phyloP scores from a whole-genome alignment of 148 eudicot genomes.

The Diospyros lotus region DNA sequence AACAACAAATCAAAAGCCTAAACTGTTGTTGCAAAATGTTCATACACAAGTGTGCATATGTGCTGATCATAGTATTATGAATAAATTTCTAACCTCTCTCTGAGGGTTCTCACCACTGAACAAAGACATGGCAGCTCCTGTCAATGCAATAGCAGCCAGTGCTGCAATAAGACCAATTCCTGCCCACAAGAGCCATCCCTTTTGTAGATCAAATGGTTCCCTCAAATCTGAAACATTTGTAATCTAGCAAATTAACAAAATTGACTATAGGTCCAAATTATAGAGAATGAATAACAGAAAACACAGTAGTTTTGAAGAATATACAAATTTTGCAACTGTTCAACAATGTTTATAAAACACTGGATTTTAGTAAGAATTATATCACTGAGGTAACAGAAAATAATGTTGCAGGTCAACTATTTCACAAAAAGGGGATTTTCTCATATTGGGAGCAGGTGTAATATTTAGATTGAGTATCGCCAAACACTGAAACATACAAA shows the following conservation, averaged over 20 bases:
- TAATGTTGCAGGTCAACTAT: background rate
- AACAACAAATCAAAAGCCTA: too few relatives aligned
- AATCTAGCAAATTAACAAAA: constrained; percentile 7
- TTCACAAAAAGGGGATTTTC: background rate
- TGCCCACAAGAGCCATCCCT: constrained; percentile 98
- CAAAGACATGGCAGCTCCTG: constrained; percentile 67
- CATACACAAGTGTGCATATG: background rate
- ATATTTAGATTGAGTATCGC: background rate
- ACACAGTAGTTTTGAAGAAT: background rate
- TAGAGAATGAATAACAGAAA: background rate
- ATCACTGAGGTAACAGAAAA: background rate
- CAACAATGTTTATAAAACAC: background rate
- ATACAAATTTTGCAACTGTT: background rate
- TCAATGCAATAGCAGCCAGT: constrained; percentile 54
- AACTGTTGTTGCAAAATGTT: background rate
- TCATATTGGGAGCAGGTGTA: background rate
- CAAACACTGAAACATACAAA: background rate
- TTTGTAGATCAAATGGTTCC: constrained; percentile 75
- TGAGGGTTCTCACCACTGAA: constrained; percentile 66
- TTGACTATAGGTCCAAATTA: background rate
- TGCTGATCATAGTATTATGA: constrained; percentile 1
- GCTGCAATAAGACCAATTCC: constrained; percentile 81
- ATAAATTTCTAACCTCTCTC: constrained; percentile 71
- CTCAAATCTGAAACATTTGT: constrained; percentile 51
- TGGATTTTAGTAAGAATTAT: background rate